These are phyloP conservation scores for Bretziella fagacearum DNA, from an alignment of 2,329 filamentous ascomycete genomes.

Conservation along the genomic window DNA sequence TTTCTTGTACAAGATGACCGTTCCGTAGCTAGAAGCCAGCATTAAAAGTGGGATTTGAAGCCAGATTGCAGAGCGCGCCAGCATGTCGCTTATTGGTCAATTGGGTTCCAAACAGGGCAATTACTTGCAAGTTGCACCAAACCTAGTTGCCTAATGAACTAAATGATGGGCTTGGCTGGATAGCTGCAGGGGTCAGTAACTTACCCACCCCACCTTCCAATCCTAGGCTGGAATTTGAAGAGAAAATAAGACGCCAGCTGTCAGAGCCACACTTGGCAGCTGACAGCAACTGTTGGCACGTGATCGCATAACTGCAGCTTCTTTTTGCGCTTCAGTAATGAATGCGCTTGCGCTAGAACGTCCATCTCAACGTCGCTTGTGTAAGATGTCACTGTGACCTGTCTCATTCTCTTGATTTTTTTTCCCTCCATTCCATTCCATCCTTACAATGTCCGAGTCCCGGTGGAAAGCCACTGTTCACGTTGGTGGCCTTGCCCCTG, in stretches of 20 bases:
- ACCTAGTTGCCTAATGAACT: too few relatives aligned
- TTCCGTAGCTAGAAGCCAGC: too few relatives aligned
- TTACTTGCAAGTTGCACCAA: too few relatives aligned
- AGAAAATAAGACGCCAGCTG: not conserved
- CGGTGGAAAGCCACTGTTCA: conserved; percentile 85
- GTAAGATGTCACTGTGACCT: too few relatives aligned
- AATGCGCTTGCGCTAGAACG: not conserved
- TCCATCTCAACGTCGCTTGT: too few relatives aligned
- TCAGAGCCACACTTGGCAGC: not conserved
- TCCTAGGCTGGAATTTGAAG: too few relatives aligned
- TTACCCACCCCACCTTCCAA: conserved; percentile 1
- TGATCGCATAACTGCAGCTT: conserved; percentile 8
- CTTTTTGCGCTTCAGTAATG: not conserved
- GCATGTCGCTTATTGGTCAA: conserved; percentile 3
- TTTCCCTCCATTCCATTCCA: not conserved
- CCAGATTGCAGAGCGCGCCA: conserved; percentile 26
- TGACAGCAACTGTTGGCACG: not conserved
- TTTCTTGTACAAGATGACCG: too few relatives aligned
- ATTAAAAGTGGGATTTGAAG: conserved; percentile 23
- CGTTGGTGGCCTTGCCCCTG: conserved; percentile 70
- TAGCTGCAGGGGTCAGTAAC: not conserved
- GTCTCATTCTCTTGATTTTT: too few relatives aligned
- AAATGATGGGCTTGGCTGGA: too few relatives aligned
- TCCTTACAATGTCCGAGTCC: conserved; percentile 55
- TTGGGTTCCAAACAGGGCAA: conserved; percentile 1